Conservation (phyloP, 179 eudicot species). For the Silene noctiflora region DNA sequence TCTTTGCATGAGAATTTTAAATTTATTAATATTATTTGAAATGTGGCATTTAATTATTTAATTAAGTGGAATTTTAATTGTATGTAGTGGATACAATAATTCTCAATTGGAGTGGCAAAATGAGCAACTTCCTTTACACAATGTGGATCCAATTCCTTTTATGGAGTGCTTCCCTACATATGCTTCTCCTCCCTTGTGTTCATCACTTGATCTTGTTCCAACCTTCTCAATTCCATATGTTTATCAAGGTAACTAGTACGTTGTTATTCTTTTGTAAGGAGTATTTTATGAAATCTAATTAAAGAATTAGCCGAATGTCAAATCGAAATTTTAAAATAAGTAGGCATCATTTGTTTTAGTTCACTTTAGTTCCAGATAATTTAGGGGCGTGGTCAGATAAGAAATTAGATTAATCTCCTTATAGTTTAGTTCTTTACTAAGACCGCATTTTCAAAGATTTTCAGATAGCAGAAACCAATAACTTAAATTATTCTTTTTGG, state of each 20-base stretch:
- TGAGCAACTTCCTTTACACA: conserved; percentile 24
- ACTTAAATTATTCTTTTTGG: too few relatives aligned
- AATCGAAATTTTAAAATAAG: neutral
- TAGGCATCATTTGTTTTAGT: neutral
- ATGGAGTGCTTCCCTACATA: conserved; percentile 31
- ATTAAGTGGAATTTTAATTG: neutral
- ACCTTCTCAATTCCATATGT: conserved; percentile 20
- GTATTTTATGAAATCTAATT: too few relatives aligned
- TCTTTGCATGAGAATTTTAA: too few relatives aligned
- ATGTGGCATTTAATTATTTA: neutral
- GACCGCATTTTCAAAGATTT: too few relatives aligned
- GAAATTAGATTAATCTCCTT: too few relatives aligned
- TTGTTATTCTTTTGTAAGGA: too few relatives aligned
- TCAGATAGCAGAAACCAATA: too few relatives aligned
- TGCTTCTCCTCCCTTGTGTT: conserved; percentile 24
- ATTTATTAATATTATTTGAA: too few relatives aligned
- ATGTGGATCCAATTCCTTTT: conserved; percentile 31
- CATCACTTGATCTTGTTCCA: conserved; percentile 37
- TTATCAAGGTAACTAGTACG: conserved; percentile 31
- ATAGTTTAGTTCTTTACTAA: too few relatives aligned
- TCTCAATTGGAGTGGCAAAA: conserved; percentile 33
- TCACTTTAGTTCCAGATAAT: neutral
- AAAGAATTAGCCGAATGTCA: too few relatives aligned
- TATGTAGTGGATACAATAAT: conserved; percentile 20
- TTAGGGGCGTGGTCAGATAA: too few relatives aligned